These are phyloP conservation scores for Phytophthora sojae DNA, from an alignment of 352 stramenopile genomes.

Conservation along the genomic window DNA sequence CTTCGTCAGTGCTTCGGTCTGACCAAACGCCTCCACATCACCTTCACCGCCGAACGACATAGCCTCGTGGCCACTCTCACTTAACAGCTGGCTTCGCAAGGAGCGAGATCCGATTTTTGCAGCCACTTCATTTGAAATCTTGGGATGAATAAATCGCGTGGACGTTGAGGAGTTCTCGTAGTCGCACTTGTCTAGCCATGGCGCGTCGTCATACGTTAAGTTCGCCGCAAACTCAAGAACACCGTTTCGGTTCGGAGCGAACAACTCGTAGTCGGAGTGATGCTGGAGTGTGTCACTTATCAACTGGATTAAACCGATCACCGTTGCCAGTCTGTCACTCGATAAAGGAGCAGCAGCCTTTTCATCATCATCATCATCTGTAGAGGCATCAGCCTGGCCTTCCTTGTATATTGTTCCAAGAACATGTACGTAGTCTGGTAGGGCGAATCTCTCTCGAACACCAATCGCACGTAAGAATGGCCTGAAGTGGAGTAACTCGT, in stretches of 20 bases:
- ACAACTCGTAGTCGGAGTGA: slow-evolving; percentile 65
- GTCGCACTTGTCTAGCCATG: slow-evolving; percentile 69
- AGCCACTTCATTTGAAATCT: slow-evolving; percentile 82
- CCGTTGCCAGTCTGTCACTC: slow-evolving; percentile 54
- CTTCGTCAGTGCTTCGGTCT: slow-evolving; percentile 83
- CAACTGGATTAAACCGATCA: slow-evolving; percentile 72
- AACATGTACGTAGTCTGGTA: slow-evolving; percentile 67
- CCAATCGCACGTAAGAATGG: slow-evolving; percentile 69
- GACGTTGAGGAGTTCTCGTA: slow-evolving; percentile 36
- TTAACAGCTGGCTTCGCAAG: slow-evolving; percentile 61
- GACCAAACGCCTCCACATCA: slow-evolving; percentile 76
- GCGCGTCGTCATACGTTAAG: slow-evolving; percentile 74
- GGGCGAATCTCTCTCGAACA: slow-evolving; percentile 63
- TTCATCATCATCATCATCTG: slow-evolving; percentile 12
- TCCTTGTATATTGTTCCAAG: slow-evolving; percentile 64
- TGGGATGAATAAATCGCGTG: slow-evolving; percentile 68
- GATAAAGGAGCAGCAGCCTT: slow-evolving; percentile 32
- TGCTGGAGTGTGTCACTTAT: slow-evolving; percentile 70
- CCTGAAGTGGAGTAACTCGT: slow-evolving; percentile 71
- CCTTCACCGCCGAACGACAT: slow-evolving; percentile 49
- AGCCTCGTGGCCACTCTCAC: slow-evolving; percentile 47
- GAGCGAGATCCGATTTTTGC: slow-evolving; percentile 71
- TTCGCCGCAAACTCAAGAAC: slow-evolving; percentile 50
- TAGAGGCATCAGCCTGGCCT: slow-evolving; percentile 20
- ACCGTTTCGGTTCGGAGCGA: slow-evolving; percentile 55